These are phyloP conservation scores for Fusarium annulatum DNA, from an alignment of 2,329 filamentous ascomycete genomes.

Conservation along the genomic window DNA sequence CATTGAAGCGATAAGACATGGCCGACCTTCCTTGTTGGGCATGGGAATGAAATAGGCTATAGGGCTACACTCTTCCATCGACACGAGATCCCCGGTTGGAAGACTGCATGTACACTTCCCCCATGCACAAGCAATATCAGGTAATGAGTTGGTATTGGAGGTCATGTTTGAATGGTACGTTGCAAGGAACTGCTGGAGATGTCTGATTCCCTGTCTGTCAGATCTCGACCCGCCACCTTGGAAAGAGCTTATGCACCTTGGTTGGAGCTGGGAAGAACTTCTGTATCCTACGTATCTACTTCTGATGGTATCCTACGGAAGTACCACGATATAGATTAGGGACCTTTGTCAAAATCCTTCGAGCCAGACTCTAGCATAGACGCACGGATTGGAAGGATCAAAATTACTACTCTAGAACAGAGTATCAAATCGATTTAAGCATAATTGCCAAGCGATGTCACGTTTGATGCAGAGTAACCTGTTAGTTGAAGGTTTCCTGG, in stretches of 20 bases:
- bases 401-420: too few relatives aligned
- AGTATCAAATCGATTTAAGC: background rate
- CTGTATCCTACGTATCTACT: background rate
- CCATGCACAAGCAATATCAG: background rate
- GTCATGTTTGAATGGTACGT: background rate
- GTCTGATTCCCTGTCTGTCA: background rate
- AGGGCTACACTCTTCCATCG: background rate
- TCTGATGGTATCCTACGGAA: background rate
- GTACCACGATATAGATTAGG: background rate
- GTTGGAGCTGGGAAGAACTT: background rate
- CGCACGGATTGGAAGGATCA: too few relatives aligned
- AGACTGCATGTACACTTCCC: background rate
- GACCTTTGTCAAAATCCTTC: background rate
- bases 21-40: background rate
- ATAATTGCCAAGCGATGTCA: background rate
- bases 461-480: background rate
- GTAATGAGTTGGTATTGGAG: background rate
- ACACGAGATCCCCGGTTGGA: background rate
- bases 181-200: background rate
- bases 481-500: too few relatives aligned
- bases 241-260: background rate
- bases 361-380: background rate
- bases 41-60: background rate
- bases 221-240: background rate
- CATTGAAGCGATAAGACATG: background rate